These are phyloP conservation scores for Nectriaceae sp. DNA, from an alignment of 2,329 filamentous ascomycete species.

Conservation along the genomic window DNA sequence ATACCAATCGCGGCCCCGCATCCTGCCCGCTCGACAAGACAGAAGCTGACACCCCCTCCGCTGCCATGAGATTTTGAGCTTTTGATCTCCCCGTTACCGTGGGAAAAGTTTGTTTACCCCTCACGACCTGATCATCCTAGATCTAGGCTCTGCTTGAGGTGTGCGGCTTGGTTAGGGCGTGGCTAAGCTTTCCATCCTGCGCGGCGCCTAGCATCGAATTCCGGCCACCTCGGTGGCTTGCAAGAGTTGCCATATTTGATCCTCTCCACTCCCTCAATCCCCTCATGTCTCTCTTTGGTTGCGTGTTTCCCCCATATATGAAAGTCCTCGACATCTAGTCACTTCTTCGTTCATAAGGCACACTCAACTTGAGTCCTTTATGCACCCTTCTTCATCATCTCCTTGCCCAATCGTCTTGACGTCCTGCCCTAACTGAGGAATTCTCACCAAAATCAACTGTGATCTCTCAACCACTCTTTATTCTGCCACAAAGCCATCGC, in stretches of 20 bases:
- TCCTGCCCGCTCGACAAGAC: no score
- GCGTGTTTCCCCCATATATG: no score
- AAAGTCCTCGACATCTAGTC: no score
- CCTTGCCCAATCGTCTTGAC: neutral
- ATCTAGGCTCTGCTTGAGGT: conserved; percentile 11
- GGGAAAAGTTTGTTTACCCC: conserved; percentile 29
- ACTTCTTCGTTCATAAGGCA: no score
- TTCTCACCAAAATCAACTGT: no score
- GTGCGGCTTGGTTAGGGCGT: conserved; percentile 16
- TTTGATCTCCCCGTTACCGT: conserved; percentile 10
- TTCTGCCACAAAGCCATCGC: no score
- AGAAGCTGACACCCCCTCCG: no score
- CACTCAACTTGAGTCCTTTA: no score
- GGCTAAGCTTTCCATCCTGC: conserved; percentile 8
- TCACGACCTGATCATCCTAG: conserved; percentile 15
- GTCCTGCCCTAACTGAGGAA: neutral
- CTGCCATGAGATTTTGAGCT: no score
- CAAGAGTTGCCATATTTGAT: conserved; percentile 14
- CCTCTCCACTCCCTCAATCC: conserved; percentile 9
- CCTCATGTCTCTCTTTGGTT: neutral
- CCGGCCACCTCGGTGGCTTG: conserved; percentile 6
- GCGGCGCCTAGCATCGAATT: conserved; percentile 9
- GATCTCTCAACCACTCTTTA: no score
- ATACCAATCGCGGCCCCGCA: neutral
- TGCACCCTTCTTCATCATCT: neutral